A percentile compares a stretch with the other conserved stretches of the same genome.
Evolutionary conservation across 352 stramenopile genomes (phyloP).

Genomic region (Phytophthora sansomeana): DNA sequence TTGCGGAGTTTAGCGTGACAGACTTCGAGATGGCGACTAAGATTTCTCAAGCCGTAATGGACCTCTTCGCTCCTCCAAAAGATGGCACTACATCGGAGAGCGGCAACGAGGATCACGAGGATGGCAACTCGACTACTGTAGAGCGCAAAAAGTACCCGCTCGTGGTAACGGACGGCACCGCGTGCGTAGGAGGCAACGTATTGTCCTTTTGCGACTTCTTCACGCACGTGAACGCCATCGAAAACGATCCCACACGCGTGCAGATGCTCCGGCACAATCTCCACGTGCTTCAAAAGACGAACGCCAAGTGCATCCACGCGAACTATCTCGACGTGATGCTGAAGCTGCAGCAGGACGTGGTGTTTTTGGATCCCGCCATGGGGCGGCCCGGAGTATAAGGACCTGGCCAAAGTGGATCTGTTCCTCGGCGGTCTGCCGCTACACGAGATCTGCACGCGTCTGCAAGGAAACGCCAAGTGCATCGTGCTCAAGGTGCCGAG

Average conservation of each 20-base stretch:
- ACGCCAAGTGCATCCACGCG: slow-evolving; percentile 62
- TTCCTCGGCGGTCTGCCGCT: slow-evolving; percentile 71
- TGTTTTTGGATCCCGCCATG: slow-evolving; percentile 88
- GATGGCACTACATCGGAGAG: slow-evolving; percentile 20
- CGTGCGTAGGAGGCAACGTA: slow-evolving; percentile 83
- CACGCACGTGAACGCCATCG: slow-evolving; percentile 75
- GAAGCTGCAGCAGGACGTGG: slow-evolving; percentile 75
- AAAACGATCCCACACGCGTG: slow-evolving; percentile 69
- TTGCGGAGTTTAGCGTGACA: slow-evolving; percentile 82
- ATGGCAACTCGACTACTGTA: slow-evolving; percentile 5
- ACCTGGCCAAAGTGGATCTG: slow-evolving; percentile 72
- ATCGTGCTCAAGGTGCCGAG: slow-evolving; percentile 85
- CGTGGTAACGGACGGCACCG: slow-evolving; percentile 79
- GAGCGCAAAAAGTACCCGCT: slow-evolving; percentile 50
- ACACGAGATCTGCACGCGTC: slow-evolving; percentile 65
- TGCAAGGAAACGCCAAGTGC: slow-evolving; percentile 55
- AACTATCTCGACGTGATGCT: slow-evolving; percentile 81
- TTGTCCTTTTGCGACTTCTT: slow-evolving; percentile 86
- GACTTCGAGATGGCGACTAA: slow-evolving; percentile 82
- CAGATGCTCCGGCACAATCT: slow-evolving; percentile 83
- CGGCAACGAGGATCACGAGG: slow-evolving; percentile 24
- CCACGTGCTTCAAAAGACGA: slow-evolving; percentile 62
- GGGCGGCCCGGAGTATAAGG: slow-evolving; percentile 85
- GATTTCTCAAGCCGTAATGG: slow-evolving; percentile 71
- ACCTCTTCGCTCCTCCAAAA: slow-evolving; percentile 43